A percentile compares a stretch with the other conserved stretches of the same genome.
phyloP scores from a whole-genome alignment of 129 eudicot genomes.

The Centrapalus pauciflorus region DNA sequence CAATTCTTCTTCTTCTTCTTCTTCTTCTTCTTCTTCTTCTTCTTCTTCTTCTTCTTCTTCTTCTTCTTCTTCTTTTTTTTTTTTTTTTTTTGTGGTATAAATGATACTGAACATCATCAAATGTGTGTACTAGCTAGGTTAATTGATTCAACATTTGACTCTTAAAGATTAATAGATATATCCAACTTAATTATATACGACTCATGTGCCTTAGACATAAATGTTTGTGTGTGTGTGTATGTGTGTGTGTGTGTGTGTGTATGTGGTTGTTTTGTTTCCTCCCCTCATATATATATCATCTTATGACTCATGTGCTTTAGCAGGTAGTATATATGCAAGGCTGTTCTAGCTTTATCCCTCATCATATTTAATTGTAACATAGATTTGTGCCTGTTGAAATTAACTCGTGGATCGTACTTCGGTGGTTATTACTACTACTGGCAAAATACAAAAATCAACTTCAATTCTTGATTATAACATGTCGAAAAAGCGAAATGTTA shows the following conservation, averaged over 20 bases:
- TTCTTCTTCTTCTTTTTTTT: no score
- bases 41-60: no score
- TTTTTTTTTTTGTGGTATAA: not conserved
- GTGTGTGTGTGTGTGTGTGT: not conserved
- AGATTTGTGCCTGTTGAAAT: slow-evolving; percentile 17
- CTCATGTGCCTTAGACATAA: slow-evolving; percentile 16
- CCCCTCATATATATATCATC: no score
- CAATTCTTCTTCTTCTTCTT: no score
- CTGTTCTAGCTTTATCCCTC: slow-evolving; percentile 7
- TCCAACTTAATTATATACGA: slow-evolving; percentile 17
- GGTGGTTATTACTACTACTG: slow-evolving; percentile 9
- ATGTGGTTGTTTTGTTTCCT: not conserved
- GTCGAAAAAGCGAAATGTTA: not conserved
- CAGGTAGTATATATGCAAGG: slow-evolving; percentile 1
- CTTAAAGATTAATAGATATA: not conserved
- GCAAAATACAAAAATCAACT: slow-evolving; percentile 5
- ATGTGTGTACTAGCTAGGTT: slow-evolving; percentile 1
- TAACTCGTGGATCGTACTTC: slow-evolving; percentile 17
- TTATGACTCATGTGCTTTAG: not conserved
- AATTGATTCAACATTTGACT: slow-evolving; percentile 14
- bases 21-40: no score
- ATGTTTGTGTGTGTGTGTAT: not conserved
- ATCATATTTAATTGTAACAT: slow-evolving; percentile 24
- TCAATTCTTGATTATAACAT: slow-evolving; percentile 5
- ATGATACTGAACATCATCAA: not conserved